Evolutionary conservation across 2,329 filamentous ascomycete species (phyloP), one percentile per base, ranked within the genome.

Genomic region (Phaeosphaeria sp.): DNA sequence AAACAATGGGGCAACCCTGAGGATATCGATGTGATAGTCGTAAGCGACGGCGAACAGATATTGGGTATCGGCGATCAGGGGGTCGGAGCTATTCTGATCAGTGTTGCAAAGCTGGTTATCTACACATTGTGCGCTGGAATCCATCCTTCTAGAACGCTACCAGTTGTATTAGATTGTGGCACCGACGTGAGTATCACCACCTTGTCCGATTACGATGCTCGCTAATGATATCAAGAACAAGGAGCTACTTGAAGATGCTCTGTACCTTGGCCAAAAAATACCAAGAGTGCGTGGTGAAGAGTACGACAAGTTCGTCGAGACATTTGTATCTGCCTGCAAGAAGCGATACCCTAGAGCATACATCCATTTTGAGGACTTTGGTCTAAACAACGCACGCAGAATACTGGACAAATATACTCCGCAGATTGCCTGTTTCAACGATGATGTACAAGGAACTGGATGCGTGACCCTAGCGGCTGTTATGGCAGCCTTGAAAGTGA

Each of bases 361-460:
- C 67, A 89, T 96, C 20, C 92, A 96, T 70, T 96, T 96, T 71
- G 91, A 96, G 69, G 93, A 96, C 71, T 96, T 96, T 78, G 92
- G 92, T 0, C 78, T 96, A 0, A 76, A 77, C 1, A 96, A 96
- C 68, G 90, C 91, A 0, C 83, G 90, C 27, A 85, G 90, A 3
- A 85, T 96, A 2, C 82, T 96, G 0, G 90, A 96, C 58, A 85
- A 83, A 36, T 96, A 95, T 68, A 85, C 89, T 0, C 83, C 88
- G 0, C 72, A 90, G 50, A 89, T 94, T 7, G 84, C 92, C 0
- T 96, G 92, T 74, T 96, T 97, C 82, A 96, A 96, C 69, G 93
- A 96, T 57, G 92, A 96, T 73, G 88, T 96, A 0, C 92, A 96
- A 75, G 93, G 92, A 1, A 96, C 93, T 0, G 93, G 92, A 0